Conservation (phyloP, 1,139 yeast species). For the Arxiozyma slooffiae region DNA sequence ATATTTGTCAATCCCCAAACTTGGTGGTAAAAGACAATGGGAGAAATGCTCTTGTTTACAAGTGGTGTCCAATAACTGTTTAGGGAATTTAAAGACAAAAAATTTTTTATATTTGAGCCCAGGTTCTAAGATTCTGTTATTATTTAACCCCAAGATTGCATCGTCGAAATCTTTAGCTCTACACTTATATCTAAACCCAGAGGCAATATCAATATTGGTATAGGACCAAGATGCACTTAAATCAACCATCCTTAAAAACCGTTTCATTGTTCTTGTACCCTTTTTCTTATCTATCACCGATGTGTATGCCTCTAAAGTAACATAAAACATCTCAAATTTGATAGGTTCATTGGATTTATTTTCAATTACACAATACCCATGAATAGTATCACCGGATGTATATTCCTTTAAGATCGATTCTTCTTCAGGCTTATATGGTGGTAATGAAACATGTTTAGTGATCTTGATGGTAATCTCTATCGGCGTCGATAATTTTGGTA, state of each 20-base stretch:
- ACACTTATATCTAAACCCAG: slow-evolving; percentile 42
- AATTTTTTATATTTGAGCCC: slow-evolving; percentile 47
- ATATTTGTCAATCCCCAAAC: slow-evolving; percentile 49
- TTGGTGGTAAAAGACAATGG: slow-evolving; percentile 57
- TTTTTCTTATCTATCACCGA: slow-evolving; percentile 27
- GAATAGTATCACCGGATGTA: slow-evolving; percentile 45
- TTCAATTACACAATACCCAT: slow-evolving; percentile 43
- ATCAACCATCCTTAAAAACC: slow-evolving; percentile 37
- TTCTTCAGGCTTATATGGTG: slow-evolving; percentile 25
- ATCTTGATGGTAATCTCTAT: slow-evolving; percentile 31
- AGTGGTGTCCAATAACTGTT: slow-evolving; percentile 44
- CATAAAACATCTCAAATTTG: slow-evolving; percentile 49
- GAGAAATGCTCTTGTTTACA: slow-evolving; percentile 46
- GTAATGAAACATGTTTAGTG: slow-evolving; percentile 32
- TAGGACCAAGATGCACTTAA: slow-evolving; percentile 38
- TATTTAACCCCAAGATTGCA: slow-evolving; percentile 42
- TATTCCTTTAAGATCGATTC: slow-evolving; percentile 39
- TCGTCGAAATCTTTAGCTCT: slow-evolving; percentile 43
- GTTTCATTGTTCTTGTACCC: slow-evolving; percentile 28
- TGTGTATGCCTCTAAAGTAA: slow-evolving; percentile 45
- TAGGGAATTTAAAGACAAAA: slow-evolving; percentile 57
- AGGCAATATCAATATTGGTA: slow-evolving; percentile 30
- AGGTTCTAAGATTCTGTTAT: slow-evolving; percentile 44
- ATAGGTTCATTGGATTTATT: slow-evolving; percentile 37
- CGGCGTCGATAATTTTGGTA: slow-evolving; percentile 29